Evolutionary conservation across 441 rosid species (phyloP).

Genomic region (Mallotus repandus): DNA sequence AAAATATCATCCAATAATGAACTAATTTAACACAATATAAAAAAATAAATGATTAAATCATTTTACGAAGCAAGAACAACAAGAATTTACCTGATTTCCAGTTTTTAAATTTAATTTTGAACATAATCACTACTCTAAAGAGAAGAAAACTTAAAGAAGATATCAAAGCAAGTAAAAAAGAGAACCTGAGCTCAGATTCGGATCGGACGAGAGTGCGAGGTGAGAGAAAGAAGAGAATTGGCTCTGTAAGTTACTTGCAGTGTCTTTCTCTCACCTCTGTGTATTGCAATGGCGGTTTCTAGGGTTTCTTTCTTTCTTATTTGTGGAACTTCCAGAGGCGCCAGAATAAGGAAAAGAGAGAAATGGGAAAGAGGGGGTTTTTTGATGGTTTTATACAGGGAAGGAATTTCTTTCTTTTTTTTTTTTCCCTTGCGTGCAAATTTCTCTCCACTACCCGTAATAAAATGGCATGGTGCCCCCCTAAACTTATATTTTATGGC

Average conservation of each 20-base stretch:
- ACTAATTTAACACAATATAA: too few relatives aligned
- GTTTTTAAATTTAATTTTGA: too few relatives aligned
- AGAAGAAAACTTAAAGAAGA: too few relatives aligned
- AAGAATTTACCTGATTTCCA: too few relatives aligned
- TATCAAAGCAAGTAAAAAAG: background rate
- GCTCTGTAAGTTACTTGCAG: background rate
- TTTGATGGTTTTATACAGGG: constrained; percentile 7
- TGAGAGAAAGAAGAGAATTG: constrained; percentile 18
- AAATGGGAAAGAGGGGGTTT: background rate
- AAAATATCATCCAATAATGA: background rate
- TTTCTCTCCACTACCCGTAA: background rate
- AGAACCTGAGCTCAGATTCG: constrained; percentile 26
- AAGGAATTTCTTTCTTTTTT: background rate
- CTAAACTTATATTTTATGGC: too few relatives aligned
- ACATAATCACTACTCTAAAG: too few relatives aligned
- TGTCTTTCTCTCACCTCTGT: constrained; percentile 31
- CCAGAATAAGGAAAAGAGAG: constrained; percentile 19
- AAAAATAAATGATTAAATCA: background rate
- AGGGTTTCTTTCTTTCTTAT: constrained; percentile 42
- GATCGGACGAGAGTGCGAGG: constrained; percentile 15
- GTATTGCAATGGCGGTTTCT: constrained; percentile 26
- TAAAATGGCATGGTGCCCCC: too few relatives aligned
- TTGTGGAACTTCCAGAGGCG: constrained; percentile 37
- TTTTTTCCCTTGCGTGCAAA: background rate
- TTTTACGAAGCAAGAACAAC: background rate